A percentile compares a stretch with the other conserved stretches of the same genome.
Conservation (phyloP, 352 stramenopile species). For the Hyphochytrium catenoides region DNA sequence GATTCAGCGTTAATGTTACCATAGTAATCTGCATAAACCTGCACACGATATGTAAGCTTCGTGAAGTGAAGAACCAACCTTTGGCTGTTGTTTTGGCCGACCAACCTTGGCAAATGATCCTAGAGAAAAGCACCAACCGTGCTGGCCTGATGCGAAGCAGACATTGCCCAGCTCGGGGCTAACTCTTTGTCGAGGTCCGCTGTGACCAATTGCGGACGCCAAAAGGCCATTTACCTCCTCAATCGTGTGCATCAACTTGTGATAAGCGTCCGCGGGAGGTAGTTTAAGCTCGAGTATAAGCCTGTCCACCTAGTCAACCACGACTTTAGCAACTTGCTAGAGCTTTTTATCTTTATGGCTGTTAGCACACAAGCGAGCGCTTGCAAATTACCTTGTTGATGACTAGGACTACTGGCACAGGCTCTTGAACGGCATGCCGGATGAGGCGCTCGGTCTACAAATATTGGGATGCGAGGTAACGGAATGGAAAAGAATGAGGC, state of each 20-base stretch:
- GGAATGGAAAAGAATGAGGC: too few relatives aligned
- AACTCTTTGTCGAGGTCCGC: slow-evolving; percentile 25
- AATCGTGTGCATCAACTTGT: slow-evolving; percentile 89
- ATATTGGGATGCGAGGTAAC: too few relatives aligned
- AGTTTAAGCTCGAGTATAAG: slow-evolving; percentile 97
- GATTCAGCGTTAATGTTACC: slow-evolving; percentile 39
- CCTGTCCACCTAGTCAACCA: slow-evolving; percentile 54
- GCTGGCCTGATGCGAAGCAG: slow-evolving; percentile 81
- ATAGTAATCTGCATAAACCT: slow-evolving; percentile 42
- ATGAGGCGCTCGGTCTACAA: slow-evolving; percentile 79
- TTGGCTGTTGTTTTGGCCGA: slow-evolving; percentile 15
- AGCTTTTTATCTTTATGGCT: too few relatives aligned
- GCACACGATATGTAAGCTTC: background rate
- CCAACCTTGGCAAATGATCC: slow-evolving; percentile 74
- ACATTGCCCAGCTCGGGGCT: slow-evolving; percentile 89
- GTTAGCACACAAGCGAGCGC: too few relatives aligned
- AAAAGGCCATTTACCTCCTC: slow-evolving; percentile 88
- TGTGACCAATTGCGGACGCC: slow-evolving; percentile 23
- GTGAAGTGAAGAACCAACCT: too few relatives aligned
- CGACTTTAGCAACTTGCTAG: too few relatives aligned
- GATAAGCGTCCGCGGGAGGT: slow-evolving; percentile 89
- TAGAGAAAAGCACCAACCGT: slow-evolving; percentile 93
- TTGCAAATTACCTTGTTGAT: slow-evolving; percentile 70
- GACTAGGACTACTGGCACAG: slow-evolving; percentile 66
- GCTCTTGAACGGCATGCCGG: slow-evolving; percentile 65